A percentile compares a stretch with the other conserved stretches of the same genome.
These are phyloP conservation scores for Mucor circinelloides DNA, from an alignment of 371 early-diverging fungal species.

Conservation along the genomic window DNA sequence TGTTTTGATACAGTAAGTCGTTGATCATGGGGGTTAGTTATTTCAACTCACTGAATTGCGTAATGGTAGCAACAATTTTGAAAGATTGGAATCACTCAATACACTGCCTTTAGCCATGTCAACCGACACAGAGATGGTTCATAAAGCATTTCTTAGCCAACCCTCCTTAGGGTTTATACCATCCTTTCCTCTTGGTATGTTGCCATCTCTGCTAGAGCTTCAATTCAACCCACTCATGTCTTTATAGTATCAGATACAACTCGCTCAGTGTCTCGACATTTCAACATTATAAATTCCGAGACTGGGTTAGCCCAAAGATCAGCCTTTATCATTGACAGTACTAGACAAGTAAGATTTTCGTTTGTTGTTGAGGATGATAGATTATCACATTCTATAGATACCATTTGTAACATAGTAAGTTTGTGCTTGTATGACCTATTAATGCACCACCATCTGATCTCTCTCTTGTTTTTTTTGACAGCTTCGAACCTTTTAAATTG, in stretches of 20 bases:
- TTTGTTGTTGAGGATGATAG: constrained; percentile 33
- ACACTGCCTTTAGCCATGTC: constrained; percentile 31
- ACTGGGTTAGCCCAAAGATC: constrained; percentile 25
- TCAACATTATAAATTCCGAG: constrained; percentile 27
- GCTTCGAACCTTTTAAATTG: constrained; percentile 19
- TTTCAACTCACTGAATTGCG: neutral
- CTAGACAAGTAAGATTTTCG: constrained; percentile 32
- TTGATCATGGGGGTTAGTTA: neutral
- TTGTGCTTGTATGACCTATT: neutral
- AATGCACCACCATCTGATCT: neutral
- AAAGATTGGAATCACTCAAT: constrained; percentile 14
- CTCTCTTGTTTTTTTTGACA: neutral
- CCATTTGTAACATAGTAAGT: constrained; percentile 34
- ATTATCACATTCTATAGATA: constrained; percentile 34
- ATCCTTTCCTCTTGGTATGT: constrained; percentile 33
- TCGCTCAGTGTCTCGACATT: constrained; percentile 28
- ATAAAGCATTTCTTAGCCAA: constrained; percentile 23
- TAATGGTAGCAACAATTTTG: constrained; percentile 10
- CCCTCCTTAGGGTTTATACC: constrained; percentile 11
- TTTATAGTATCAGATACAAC: constrained; percentile 35
- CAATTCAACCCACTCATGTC: neutral
- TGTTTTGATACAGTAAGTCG: constrained; percentile 20
- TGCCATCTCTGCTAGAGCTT: neutral
- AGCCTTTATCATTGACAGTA: constrained; percentile 33
- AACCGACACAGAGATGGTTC: constrained; percentile 30